These are phyloP conservation scores for Fusarium solani-melongenae DNA, from an alignment of 2,329 filamentous ascomycete species.

Conservation along the genomic window DNA sequence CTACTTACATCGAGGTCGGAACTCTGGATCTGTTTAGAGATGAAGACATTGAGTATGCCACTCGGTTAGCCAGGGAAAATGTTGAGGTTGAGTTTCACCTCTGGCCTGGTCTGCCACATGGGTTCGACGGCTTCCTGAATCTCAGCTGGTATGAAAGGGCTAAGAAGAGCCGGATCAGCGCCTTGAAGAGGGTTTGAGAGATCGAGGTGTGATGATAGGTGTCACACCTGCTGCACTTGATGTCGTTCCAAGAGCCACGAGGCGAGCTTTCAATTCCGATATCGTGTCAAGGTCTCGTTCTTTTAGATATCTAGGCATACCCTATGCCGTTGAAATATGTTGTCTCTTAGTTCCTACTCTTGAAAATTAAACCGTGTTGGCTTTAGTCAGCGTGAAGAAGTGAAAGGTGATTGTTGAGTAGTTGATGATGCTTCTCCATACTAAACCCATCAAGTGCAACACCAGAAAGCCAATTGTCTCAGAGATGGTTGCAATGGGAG, in stretches of 20 bases:
- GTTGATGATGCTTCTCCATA: neutral
- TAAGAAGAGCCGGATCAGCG: slow-evolving; percentile 6
- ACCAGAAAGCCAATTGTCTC: neutral
- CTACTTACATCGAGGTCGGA: slow-evolving; percentile 53
- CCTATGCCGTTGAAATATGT: too few relatives aligned
- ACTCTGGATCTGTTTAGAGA: slow-evolving; percentile 51
- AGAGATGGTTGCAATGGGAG: neutral
- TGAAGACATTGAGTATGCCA: slow-evolving; percentile 40
- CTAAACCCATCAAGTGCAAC: neutral
- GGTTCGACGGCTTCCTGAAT: slow-evolving; percentile 39
- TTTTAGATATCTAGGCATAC: too few relatives aligned
- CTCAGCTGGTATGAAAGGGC: slow-evolving; percentile 10
- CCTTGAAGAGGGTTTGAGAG: neutral
- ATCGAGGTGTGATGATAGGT: too few relatives aligned
- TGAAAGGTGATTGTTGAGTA: neutral
- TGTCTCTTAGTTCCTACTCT: too few relatives aligned
- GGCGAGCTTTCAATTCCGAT: too few relatives aligned
- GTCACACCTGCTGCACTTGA: neutral
- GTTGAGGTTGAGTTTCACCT: slow-evolving; percentile 54
- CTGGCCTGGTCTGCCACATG: slow-evolving; percentile 54
- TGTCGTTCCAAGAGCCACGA: neutral
- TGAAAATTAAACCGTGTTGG: too few relatives aligned
- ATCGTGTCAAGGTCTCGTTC: too few relatives aligned
- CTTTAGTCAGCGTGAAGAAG: too few relatives aligned
- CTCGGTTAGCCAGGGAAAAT: slow-evolving; percentile 42